Base-by-base conservation (phyloP, 1,284 basidiomycete species). In the Tylopilus sp. region DNA sequence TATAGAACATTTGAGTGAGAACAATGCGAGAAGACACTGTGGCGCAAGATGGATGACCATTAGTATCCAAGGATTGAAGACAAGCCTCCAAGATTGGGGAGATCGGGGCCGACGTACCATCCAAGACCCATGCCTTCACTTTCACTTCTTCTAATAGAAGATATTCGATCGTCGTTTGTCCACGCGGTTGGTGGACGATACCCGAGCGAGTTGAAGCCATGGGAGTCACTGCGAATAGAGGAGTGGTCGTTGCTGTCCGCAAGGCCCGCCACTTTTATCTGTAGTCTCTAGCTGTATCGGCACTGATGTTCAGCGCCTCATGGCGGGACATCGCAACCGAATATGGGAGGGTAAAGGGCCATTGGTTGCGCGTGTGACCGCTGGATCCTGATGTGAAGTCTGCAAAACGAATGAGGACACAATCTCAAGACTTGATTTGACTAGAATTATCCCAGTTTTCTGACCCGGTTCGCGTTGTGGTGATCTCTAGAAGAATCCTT, bases 1-100 rank as follows among this genome's bases (percentile, higher is more conserved):
- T 81, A 15, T 48, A 57, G 59, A 76, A 85, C 0, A 58, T 62
- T 52, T 84, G 82, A 0, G 59, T 59, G n/a, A 85, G 58, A 0
- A 71, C 68, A 7, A 82, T 73, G 17, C 72, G 69, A 0, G 79
- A 77, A 9, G 77, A 76, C 0, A 79, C 78, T 81, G 21, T 36
- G 46, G 14, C 21, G 11, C 7, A 29, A 10, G 30, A 51, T 21
- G 7, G 26, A 5, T 37, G 18, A n/a, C 21, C 21, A 24, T 18
- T 7, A 37, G 24, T 7, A 26, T 46, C 29, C 48, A 28, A 37
- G 39, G 46, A 43, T 50, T 4, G 4, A 14, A 33, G 50, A 46
- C 46, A 38, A 52, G 48, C 21, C 9, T 17, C 11, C 24, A 15
- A 52, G 44, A 51, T 30, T 20, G 40, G 50, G 11, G 21, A 60